phyloP scores from a whole-genome alignment of 2,329 filamentous ascomycete species.

The Delphinella strobiligena region DNA sequence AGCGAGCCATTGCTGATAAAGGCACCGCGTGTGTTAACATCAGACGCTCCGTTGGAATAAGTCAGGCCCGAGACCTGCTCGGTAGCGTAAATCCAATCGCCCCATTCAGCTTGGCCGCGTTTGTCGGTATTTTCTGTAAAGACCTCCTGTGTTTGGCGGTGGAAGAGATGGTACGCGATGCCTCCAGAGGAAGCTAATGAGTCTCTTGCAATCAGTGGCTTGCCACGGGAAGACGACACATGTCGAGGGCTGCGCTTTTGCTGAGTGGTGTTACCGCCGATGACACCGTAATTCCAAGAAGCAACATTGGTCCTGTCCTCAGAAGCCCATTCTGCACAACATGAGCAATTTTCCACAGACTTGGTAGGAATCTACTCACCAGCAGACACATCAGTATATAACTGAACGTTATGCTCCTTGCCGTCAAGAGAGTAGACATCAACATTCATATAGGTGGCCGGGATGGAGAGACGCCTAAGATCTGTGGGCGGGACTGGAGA shows the following conservation, averaged over 20 bases:
- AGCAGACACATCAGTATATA: slow-evolving; percentile 63
- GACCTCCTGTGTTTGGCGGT: slow-evolving; percentile 18
- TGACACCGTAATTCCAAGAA: slow-evolving; percentile 47
- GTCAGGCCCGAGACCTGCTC: slow-evolving; percentile 29
- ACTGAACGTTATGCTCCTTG: slow-evolving; percentile 48
- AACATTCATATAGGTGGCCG: slow-evolving; percentile 59
- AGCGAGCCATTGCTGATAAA: slow-evolving; percentile 35
- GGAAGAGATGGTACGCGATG: slow-evolving; percentile 18
- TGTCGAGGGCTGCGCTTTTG: neutral
- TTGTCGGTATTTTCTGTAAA: slow-evolving; percentile 36
- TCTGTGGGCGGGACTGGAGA: slow-evolving; percentile 59
- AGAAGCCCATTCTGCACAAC: slow-evolving; percentile 53
- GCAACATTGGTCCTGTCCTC: slow-evolving; percentile 45
- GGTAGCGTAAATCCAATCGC: slow-evolving; percentile 42
- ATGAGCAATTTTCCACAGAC: slow-evolving; percentile 4
- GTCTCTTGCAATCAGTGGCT: neutral
- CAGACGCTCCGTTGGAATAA: slow-evolving; percentile 33
- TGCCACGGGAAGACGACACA: neutral
- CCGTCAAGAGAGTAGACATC: slow-evolving; percentile 52
- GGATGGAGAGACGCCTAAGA: slow-evolving; percentile 52
- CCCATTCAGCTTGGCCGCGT: slow-evolving; percentile 41
- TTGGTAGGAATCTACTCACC: slow-evolving; percentile 31
- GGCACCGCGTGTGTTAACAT: slow-evolving; percentile 32
- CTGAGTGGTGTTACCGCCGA: neutral
- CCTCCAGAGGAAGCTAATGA: slow-evolving; percentile 6